Conservation (phyloP, 2,329 filamentous ascomycete genomes). For the Alternaria ethzedia region DNA sequence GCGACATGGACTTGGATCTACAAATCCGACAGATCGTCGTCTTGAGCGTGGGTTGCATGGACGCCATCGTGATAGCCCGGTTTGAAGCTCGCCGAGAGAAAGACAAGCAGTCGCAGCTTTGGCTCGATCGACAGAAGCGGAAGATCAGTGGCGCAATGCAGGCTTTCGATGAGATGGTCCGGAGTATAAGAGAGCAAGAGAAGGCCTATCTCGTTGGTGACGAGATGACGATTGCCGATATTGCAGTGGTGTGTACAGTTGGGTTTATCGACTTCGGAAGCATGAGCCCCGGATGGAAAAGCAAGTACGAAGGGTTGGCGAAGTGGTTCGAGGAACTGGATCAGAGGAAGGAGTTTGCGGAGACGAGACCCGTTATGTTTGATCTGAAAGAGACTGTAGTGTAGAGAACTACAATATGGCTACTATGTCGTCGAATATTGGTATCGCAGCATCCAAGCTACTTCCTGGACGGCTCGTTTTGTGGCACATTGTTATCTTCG, state of each 20-base stretch:
- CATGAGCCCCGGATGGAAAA: slow-evolving; percentile 12
- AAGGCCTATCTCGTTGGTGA: slow-evolving; percentile 17
- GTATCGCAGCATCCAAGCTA: background rate
- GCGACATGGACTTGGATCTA: slow-evolving; percentile 13
- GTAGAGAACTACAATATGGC: background rate
- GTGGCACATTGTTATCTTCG: background rate
- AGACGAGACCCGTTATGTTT: slow-evolving; percentile 27
- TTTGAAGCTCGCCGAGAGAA: slow-evolving; percentile 17
- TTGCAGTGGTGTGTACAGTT: slow-evolving; percentile 19
- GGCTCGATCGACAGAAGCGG: slow-evolving; percentile 19
- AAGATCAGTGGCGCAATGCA: slow-evolving; percentile 21
- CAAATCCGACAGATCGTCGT: slow-evolving; percentile 21
- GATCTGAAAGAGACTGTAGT: slow-evolving; percentile 21
- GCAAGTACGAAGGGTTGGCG: slow-evolving; percentile 12
- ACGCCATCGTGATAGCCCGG: slow-evolving; percentile 20
- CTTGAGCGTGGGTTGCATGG: slow-evolving; percentile 20
- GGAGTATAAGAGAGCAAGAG: slow-evolving; percentile 3
- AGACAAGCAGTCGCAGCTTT: slow-evolving; percentile 10
- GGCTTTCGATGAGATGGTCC: slow-evolving; percentile 15
- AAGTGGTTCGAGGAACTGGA: slow-evolving; percentile 19
- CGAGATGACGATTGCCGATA: slow-evolving; percentile 23
- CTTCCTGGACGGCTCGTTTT: background rate
- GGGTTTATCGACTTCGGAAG: slow-evolving; percentile 17
- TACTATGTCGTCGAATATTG: background rate
- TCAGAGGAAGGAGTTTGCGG: slow-evolving; percentile 17